Percentiles rank a stretch among this genome's conserved stretches.
phyloP scores from a whole-genome alignment of 331 rosid species.

The Rhamnella rubrinervis region DNA sequence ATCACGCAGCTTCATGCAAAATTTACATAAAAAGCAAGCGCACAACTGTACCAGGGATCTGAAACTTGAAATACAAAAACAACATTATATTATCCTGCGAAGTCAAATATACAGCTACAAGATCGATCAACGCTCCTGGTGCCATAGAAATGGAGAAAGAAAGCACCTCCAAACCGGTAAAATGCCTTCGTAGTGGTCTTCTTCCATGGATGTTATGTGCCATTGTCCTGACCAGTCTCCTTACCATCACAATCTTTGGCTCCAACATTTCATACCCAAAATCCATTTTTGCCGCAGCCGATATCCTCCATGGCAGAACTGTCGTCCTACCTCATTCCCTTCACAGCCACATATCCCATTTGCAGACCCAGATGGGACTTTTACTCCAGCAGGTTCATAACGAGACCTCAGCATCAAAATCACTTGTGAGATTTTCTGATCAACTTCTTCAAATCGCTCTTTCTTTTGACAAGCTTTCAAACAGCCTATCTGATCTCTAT shows the following conservation, averaged over 20 bases:
- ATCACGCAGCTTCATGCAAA: background rate
- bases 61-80: too few relatives aligned
- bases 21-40: background rate
- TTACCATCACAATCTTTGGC: conserved; percentile 10
- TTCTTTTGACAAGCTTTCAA: conserved; percentile 22
- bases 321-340: conserved; percentile 11
- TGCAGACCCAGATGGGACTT: conserved; percentile 16
- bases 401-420: conserved; percentile 10
- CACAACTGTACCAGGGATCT: background rate
- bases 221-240: conserved; percentile 18
- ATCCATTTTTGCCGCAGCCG: background rate
- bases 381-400: conserved; percentile 22
- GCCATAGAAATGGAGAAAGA: conserved; percentile 8
- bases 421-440: background rate
- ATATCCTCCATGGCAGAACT: background rate
- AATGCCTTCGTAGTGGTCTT: conserved; percentile 5
- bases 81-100: too few relatives aligned
- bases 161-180: background rate
- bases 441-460: conserved; percentile 21
- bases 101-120: background rate
- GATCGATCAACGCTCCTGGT: background rate
- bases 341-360: conserved; percentile 5
- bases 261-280: conserved; percentile 3
- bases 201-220: conserved; percentile 12
- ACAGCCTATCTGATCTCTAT: background rate